Base-by-base conservation (phyloP, 805 yeast genomes). In the Sugiyamaella marilandica region DNA sequence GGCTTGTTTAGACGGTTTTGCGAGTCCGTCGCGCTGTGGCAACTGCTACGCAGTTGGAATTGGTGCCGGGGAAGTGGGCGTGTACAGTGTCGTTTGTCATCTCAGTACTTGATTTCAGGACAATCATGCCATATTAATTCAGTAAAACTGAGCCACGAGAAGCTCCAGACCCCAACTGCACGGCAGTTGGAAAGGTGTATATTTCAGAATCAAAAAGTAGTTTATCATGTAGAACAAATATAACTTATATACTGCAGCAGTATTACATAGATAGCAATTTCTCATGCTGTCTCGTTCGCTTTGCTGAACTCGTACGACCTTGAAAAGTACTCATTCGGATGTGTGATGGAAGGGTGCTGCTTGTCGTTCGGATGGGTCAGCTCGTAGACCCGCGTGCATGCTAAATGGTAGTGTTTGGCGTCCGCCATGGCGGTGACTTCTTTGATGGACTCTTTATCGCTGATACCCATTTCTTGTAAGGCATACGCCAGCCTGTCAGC, bases 301-400 rank as follows among this genome's bases (percentile, higher is more conserved):
- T 45, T 45, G 39, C 24, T 34, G 10, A 45, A 47, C 48, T 18
- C 39, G 54, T 56, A 51, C 50, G 57, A 45, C 61, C 95, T 76
- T 58, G 86, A 92, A 65, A 85, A 92, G 70, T 90, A 94, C 56
- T 85, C 76, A 64, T 91, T 90, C 4, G 99, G 98, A 71, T 90
- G 96, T 14, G 79, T 79, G 52, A 92, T 85, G 45, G 80, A 74
- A 55, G 80, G 83, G 24, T 69, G 67, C 32, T 64, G 62, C 43
- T 62, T 62, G 50, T 66, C 71, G 14, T 69, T 67, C 2, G 68
- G 60, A 54, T 78, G 81, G 43, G 88, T 79, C 14, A 80, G 68
- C 63, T 91, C 97, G 69, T 88, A 87, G 2, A 88, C 96, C 63
- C 87, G 79, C 0, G 97, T 85, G 66, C 97, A 91, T 0, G 98